Evolutionary conservation across 2,329 filamentous ascomycete species (phyloP).

Genomic region (Lomentospora prolificans): DNA sequence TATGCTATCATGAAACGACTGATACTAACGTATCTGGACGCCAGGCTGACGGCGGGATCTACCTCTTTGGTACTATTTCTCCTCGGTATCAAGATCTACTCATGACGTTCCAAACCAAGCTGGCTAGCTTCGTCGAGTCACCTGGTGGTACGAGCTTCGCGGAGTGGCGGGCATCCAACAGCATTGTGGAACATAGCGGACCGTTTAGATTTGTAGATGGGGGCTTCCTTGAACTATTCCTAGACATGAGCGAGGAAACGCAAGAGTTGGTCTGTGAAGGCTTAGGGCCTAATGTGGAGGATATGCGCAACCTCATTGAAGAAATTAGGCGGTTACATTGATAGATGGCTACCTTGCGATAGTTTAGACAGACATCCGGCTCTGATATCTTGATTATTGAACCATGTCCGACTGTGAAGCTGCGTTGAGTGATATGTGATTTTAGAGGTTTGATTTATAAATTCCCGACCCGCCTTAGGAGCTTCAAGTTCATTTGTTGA

Average conservation of each 20-base stretch:
- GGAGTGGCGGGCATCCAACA: constrained; percentile 66
- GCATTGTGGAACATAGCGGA: constrained; percentile 59
- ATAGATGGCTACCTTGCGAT: too few species aligned
- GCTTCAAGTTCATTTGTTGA: too few species aligned
- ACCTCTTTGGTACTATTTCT: constrained; percentile 75
- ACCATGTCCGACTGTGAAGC: too few species aligned
- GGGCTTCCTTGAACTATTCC: constrained; percentile 76
- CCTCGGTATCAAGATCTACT: constrained; percentile 66
- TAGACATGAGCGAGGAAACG: constrained; percentile 55
- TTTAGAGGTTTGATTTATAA: too few species aligned
- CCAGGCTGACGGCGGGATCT: constrained; percentile 82
- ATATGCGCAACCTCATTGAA: constrained; percentile 53
- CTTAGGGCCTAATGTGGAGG: constrained; percentile 49
- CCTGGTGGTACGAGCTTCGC: constrained; percentile 69
- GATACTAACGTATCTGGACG: constrained; percentile 8
- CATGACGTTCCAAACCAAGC: constrained; percentile 65
- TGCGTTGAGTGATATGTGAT: too few species aligned
- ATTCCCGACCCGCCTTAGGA: too few species aligned
- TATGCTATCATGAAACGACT: neutral
- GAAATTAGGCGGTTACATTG: constrained; percentile 54
- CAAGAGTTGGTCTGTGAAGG: constrained; percentile 45
- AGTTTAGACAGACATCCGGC: too few species aligned
- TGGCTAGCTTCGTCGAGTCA: constrained; percentile 56
- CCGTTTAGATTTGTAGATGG: constrained; percentile 88
- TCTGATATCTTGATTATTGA: neutral